Evolutionary conservation across 2,329 filamentous ascomycete species (phyloP), one percentile per base, ranked within the genome.

Genomic region (Clarireedia monteithiana): DNA sequence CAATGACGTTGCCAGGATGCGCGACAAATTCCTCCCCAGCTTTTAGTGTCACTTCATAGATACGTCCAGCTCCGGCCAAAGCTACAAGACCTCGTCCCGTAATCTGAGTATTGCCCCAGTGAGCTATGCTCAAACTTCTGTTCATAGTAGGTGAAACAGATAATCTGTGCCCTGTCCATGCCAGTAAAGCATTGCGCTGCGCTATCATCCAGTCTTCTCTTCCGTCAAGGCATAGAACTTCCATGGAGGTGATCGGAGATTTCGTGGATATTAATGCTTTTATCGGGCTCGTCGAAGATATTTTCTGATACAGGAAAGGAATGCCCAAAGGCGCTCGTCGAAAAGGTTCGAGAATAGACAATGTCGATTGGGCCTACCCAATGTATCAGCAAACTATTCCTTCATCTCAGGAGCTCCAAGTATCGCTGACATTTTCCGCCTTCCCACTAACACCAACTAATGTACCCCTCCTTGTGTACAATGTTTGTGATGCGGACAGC

Each of bases 161-260:
- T 54, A 99, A 77, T 0, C 89, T 91, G 69, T 95, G 89, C 27
- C 94, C 94, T 0, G 92, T 96, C 94, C 94, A 99, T 54, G 94
- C 94, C n/a, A 97, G 78, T 53, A 99, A 77, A 1, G 91, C 91
- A 62, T 89, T 86, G 60, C 89, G 82, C 70, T 97, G 91, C 6
- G 89, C 82, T 7, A 99, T 77, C 77, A 96, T 89, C 92, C 94
- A 99, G 73, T 99, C 94, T 57, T 91, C 85, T 4, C 91, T 90
- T 57, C 94, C 94, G 74, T 99, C 91, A 50, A 99, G 82, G 69
- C 92, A 88, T 26, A 99, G 79, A 6, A 95, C 83, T 12, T 88
- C 85, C 64, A 99, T 91, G 5, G 91, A 91, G 0, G 91, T 94
- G 52, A 86, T 84, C 4, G 89, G 84, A 5, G 90, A 90, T 70